A percentile compares a stretch with the other conserved stretches of the same genome.
Conservation (phyloP, 2,329 filamentous ascomycete genomes). For the Apiospora aurea region DNA sequence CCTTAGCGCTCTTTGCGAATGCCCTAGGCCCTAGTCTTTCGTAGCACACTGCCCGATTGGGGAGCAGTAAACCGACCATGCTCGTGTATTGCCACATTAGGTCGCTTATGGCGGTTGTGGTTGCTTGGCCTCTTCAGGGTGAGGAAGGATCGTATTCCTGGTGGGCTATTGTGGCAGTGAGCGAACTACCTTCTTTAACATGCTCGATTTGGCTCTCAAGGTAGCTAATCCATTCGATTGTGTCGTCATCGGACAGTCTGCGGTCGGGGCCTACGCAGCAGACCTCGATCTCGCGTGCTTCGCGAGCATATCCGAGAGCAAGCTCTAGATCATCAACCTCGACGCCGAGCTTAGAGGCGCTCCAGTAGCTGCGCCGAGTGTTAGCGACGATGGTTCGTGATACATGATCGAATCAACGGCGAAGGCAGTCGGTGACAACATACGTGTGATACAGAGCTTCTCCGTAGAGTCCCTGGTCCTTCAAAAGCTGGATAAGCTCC, state of each 20-base stretch:
- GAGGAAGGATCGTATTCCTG: background rate
- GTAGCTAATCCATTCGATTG: constrained; percentile 7
- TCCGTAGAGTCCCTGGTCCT: constrained; percentile 25
- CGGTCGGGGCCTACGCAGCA: constrained; percentile 4
- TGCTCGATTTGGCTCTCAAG: constrained; percentile 1
- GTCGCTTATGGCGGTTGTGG: background rate
- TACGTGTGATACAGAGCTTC: constrained; percentile 18
- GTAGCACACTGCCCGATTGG: background rate
- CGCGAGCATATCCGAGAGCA: constrained; percentile 10
- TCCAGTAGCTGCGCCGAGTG: background rate
- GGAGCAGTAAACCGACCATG: background rate
- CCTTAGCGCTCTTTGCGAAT: background rate
- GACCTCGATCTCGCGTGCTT: constrained; percentile 19
- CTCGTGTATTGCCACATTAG: background rate
- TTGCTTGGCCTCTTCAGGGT: background rate
- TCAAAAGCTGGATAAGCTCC: constrained; percentile 31
- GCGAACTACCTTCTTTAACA: background rate
- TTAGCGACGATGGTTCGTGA: background rate
- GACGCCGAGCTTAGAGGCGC: constrained; percentile 1
- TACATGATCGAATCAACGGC: no score
- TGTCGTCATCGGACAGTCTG: constrained; percentile 4
- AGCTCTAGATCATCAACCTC: constrained; percentile 15
- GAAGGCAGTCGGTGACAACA: background rate
- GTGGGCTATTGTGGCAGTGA: background rate
- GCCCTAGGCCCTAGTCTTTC: background rate